Base-by-base conservation (phyloP, 1,139 yeast genomes). In the Saccharomyces hybrid region DNA sequence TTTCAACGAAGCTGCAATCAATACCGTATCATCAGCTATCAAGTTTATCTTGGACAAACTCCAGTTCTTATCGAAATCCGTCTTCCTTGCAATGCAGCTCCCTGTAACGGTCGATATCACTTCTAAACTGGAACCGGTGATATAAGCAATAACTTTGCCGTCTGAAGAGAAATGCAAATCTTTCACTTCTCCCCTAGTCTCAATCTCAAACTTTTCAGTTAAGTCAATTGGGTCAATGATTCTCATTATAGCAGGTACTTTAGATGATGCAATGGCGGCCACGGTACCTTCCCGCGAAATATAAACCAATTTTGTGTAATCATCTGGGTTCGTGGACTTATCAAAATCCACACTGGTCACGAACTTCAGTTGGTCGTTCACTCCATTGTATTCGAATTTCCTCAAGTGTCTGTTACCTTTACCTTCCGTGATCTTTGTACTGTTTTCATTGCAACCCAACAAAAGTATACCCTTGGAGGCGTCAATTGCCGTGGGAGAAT, bases 401-500 rank as follows among this genome's bases (percentile, higher is more conserved):
- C 96, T 74, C 63, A 88, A 70, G 71, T 87, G 89, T 64, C 82
- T 83, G 68, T 88, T 89, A 57, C 81, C 78, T 14, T 63, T 58
- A 61, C 87, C 91, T 64, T 77, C 60, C 72, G 76, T 72, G 70
- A 84, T 76, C 68, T 79, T 75, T 60, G 76, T 73, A 63, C 83
- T 63, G 56, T 83, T 79, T 64, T 88, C 89, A 67, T 88, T 88
- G 63, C 90, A 84, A 3, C 95, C 95, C 50, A 88, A 76, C 55
- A 86, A 72, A 19, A 88, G 79, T 2, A 75, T 68, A 52, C 77
- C 78, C 54, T 77, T 76, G 29, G 71, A 67, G 42, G 78, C 76
- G 62, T 83, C 93, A 53, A 87, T 64, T 47, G 88, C 82, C 66
- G 86, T 86, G 2, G 95, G 95, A 4, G 88, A 82, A 67, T 86